Evolutionary conservation across 2,329 filamentous ascomycete species (phyloP).

Genomic region (Delphinella strobiligena): DNA sequence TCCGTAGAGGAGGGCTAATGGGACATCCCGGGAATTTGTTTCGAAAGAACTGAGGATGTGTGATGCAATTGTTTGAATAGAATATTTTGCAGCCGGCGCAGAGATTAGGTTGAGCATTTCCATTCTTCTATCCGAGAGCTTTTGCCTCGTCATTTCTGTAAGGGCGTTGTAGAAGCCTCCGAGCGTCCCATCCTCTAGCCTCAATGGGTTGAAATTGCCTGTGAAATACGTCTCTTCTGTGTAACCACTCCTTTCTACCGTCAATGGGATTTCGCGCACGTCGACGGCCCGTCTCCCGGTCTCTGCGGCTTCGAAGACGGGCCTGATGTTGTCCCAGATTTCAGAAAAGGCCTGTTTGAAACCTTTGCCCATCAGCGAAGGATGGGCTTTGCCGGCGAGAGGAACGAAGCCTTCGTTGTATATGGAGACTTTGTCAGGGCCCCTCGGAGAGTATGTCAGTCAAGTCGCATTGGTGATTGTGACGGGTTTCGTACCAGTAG

Average conservation of each 20-base stretch:
- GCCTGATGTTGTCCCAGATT: slow-evolving; percentile 6
- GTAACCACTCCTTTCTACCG: slow-evolving; percentile 7
- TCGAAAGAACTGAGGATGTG: slow-evolving; percentile 1
- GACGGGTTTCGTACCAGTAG: neutral
- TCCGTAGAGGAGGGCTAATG: slow-evolving; percentile 1
- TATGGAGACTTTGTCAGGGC: slow-evolving; percentile 4
- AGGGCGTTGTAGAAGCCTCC: slow-evolving; percentile 10
- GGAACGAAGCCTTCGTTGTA: slow-evolving; percentile 9
- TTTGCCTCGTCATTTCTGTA: slow-evolving; percentile 9
- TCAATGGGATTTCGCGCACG: slow-evolving; percentile 8
- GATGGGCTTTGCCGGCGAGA: slow-evolving; percentile 4
- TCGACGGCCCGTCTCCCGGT: slow-evolving; percentile 3
- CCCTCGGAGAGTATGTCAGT: neutral
- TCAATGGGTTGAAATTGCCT: slow-evolving; percentile 9
- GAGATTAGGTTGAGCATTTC: slow-evolving; percentile 6
- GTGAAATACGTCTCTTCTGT: slow-evolving; percentile 10
- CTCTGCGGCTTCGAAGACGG: slow-evolving; percentile 8
- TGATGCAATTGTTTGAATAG: neutral
- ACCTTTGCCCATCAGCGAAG: slow-evolving; percentile 6
- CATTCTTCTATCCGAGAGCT: slow-evolving; percentile 8
- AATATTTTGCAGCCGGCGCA: neutral
- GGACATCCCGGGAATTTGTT: slow-evolving; percentile 2
- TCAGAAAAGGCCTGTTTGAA: slow-evolving; percentile 8
- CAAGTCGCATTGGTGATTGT: neutral
- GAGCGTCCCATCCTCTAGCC: slow-evolving; percentile 5